phyloP scores from a whole-genome alignment of 2,329 filamentous ascomycete genomes.

The Botryotinia convoluta region DNA sequence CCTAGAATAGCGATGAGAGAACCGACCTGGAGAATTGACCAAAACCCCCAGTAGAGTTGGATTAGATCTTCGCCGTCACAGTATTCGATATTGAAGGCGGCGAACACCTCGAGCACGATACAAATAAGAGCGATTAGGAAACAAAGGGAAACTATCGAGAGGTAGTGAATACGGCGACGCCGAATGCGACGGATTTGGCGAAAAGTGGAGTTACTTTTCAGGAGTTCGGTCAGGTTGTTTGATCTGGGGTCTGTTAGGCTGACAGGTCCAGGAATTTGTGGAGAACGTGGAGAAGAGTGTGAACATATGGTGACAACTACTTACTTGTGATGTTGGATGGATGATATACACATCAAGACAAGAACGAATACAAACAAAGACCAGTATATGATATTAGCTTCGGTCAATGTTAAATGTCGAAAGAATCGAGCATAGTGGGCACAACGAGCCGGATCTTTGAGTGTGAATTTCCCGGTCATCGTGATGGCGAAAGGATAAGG shows the following conservation, averaged over 20 bases:
- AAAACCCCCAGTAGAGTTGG: constrained; percentile 58
- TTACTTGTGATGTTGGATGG: constrained; percentile 37
- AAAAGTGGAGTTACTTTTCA: constrained; percentile 18
- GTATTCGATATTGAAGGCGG: constrained; percentile 44
- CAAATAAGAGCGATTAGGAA: constrained; percentile 46
- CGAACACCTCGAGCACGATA: constrained; percentile 54
- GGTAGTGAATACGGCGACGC: constrained; percentile 36
- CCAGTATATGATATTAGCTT: constrained; percentile 50
- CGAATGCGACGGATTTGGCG: constrained; percentile 12
- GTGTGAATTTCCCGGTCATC: constrained; percentile 41
- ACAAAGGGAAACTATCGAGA: constrained; percentile 46
- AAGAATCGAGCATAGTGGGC: constrained; percentile 47
- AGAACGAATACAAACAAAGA: constrained; percentile 46
- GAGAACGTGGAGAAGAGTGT: not conserved
- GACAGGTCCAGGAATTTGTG: not conserved
- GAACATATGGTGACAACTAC: not conserved
- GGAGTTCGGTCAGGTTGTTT: constrained; percentile 23
- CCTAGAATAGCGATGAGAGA: constrained; percentile 57
- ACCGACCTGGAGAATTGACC: constrained; percentile 58
- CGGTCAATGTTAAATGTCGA: constrained; percentile 42
- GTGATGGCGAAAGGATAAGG: not conserved
- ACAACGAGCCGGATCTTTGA: constrained; percentile 39
- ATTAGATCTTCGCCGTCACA: constrained; percentile 61
- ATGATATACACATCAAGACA: constrained; percentile 45
- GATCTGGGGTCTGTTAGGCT: constrained; percentile 22